phyloP scores from a whole-genome alignment of 2,329 filamentous ascomycete species.

The Sphaerostilbella broomeana region DNA sequence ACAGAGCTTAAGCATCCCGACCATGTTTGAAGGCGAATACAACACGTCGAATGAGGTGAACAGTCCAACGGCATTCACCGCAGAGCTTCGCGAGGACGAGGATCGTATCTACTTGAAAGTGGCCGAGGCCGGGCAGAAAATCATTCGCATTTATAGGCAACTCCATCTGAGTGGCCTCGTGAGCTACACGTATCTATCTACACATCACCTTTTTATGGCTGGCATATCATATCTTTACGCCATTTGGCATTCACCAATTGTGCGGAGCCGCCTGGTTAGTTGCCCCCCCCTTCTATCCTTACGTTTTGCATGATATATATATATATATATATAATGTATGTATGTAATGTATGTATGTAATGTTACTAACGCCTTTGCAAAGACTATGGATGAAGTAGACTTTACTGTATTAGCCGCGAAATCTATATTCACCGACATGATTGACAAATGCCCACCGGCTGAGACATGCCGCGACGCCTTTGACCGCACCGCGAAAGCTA shows the following conservation, averaged over 20 bases:
- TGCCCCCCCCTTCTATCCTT: background rate
- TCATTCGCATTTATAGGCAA: constrained; percentile 83
- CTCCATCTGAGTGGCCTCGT: constrained; percentile 82
- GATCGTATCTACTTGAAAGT: constrained; percentile 91
- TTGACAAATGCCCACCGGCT: constrained; percentile 89
- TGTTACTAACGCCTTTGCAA: background rate
- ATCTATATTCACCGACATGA: constrained; percentile 83
- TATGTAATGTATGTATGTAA: too few species aligned
- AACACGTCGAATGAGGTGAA: constrained; percentile 58
- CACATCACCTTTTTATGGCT: constrained; percentile 95
- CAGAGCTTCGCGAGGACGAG: constrained; percentile 71
- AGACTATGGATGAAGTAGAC: constrained; percentile 93
- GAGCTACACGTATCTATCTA: constrained; percentile 93
- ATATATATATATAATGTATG: too few species aligned
- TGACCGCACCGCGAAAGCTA: constrained; percentile 89
- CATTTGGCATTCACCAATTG: constrained; percentile 90
- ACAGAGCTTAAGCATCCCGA: constrained; percentile 80
- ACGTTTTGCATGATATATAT: background rate
- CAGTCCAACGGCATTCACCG: constrained; percentile 53
- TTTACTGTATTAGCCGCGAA: constrained; percentile 91
- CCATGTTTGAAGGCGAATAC: constrained; percentile 75
- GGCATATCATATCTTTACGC: constrained; percentile 94
- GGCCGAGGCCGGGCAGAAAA: constrained; percentile 89
- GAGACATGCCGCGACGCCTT: constrained; percentile 94
- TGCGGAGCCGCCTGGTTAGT: constrained; percentile 75